These are phyloP conservation scores for Geranium rotundifolium DNA, from an alignment of 345 rosid species.

Conservation along the genomic window DNA sequence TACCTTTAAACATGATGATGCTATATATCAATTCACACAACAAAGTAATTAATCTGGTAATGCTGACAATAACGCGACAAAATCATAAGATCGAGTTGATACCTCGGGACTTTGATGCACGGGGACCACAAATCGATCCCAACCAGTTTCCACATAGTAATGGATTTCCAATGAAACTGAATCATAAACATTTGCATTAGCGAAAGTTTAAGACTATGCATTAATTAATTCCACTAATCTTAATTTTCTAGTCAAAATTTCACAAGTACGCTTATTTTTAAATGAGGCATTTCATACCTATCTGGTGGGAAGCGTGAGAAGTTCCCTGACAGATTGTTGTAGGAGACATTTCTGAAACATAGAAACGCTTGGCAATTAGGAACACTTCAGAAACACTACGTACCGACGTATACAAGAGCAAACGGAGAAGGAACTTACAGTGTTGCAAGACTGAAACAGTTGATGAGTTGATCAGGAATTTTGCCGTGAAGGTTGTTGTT, in stretches of 20 bases:
- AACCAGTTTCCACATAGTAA: slow-evolving; percentile 74
- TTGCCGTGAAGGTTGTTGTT: slow-evolving; percentile 64
- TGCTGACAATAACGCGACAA: neutral
- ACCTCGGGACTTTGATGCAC: slow-evolving; percentile 47
- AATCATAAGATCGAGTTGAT: neutral
- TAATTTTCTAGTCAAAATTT: too few relatives aligned
- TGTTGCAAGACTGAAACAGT: slow-evolving; percentile 59
- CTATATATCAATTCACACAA: neutral
- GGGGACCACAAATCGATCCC: slow-evolving; percentile 63
- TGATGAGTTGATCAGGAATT: slow-evolving; percentile 73
- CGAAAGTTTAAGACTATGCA: neutral
- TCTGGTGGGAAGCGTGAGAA: slow-evolving; percentile 53
- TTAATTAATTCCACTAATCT: too few relatives aligned
- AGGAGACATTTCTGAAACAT: slow-evolving; percentile 58
- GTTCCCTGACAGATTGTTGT: slow-evolving; percentile 87
- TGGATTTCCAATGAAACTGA: slow-evolving; percentile 72
- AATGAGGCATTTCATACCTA: slow-evolving; percentile 30
- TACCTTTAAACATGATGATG: neutral
- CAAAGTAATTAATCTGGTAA: neutral
- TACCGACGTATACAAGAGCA: neutral
- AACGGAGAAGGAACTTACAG: slow-evolving; percentile 30
- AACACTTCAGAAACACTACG: neutral
- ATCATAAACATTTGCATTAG: neutral
- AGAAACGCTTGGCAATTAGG: neutral
- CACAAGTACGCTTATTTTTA: too few relatives aligned